Evolutionary conservation across 2,329 filamentous ascomycete species (phyloP).

Genomic region (Endoconidiophora laricicola): DNA sequence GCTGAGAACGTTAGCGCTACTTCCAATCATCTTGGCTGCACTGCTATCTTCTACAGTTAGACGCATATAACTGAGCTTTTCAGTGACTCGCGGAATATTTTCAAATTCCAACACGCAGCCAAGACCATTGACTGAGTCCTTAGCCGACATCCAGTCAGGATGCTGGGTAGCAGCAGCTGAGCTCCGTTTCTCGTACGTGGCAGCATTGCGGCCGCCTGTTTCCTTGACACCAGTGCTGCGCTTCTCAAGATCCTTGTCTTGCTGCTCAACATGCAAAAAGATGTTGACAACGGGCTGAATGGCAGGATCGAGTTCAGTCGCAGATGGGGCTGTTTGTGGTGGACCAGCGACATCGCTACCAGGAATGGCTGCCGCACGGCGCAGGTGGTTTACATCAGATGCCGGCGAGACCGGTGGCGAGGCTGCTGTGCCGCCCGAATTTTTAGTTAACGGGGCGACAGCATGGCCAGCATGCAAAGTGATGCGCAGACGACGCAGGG

Average conservation of each 20-base stretch:
- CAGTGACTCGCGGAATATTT: slow-evolving; percentile 40
- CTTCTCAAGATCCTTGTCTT: slow-evolving; percentile 21
- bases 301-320: background rate
- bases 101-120: slow-evolving; percentile 42
- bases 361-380: slow-evolving; percentile 14
- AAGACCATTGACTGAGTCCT: slow-evolving; percentile 17
- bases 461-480: slow-evolving; percentile 63
- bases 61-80: slow-evolving; percentile 51
- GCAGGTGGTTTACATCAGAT: slow-evolving; percentile 9
- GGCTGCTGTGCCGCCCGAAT: slow-evolving; percentile 17
- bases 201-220: slow-evolving; percentile 27
- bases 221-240: slow-evolving; percentile 17
- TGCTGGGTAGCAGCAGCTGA: slow-evolving; percentile 38
- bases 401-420: slow-evolving; percentile 11
- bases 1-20: slow-evolving; percentile 19
- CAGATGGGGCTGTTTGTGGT: background rate
- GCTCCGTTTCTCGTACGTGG: slow-evolving; percentile 43
- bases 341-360: background rate
- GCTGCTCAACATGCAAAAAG: slow-evolving; percentile 63
- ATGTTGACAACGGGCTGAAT: slow-evolving; percentile 56
- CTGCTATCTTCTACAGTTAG: slow-evolving; percentile 1
- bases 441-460: slow-evolving; percentile 25
- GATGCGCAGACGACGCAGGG: slow-evolving; percentile 46
- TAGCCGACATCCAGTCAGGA: slow-evolving; percentile 36
- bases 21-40: background rate